Percentiles rank a stretch among this genome's conserved stretches.
These are phyloP conservation scores for Rhodomyrtus tomentosa DNA, from an alignment of 345 rosid genomes.

Conservation along the genomic window DNA sequence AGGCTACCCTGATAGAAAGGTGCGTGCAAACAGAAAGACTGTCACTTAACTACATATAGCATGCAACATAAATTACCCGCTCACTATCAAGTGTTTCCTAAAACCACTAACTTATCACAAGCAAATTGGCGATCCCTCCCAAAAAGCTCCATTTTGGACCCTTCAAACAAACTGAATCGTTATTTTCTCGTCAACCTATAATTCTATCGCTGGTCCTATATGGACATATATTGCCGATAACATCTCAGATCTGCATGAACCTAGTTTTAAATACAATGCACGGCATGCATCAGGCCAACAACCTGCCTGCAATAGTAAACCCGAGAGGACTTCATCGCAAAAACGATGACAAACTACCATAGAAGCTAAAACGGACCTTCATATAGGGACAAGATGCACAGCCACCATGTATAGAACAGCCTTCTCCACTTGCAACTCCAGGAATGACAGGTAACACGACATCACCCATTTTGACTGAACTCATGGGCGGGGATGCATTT, in stretches of 20 bases:
- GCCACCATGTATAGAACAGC: constrained; percentile 89
- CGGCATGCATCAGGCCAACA: background rate
- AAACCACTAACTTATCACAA: background rate
- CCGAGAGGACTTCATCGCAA: background rate
- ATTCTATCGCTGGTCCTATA: background rate
- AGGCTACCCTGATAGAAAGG: background rate
- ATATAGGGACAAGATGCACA: constrained; percentile 98
- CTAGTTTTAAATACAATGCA: background rate
- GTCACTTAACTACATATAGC: background rate
- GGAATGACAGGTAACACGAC: constrained; percentile 62
- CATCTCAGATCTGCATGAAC: background rate
- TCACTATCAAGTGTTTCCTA: background rate
- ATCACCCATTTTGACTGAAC: constrained; percentile 34
- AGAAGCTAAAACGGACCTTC: constrained; percentile 42
- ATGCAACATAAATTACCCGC: background rate
- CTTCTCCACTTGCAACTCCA: constrained; percentile 92
- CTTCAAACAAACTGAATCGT: background rate
- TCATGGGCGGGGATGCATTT: constrained; percentile 20
- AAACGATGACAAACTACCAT: background rate
- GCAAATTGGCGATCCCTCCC: background rate
- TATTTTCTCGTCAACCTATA: background rate
- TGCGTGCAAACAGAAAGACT: background rate
- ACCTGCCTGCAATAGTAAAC: background rate
- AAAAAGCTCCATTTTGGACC: background rate
- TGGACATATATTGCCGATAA: background rate